A percentile compares a stretch with the other conserved stretches of the same genome.
These are phyloP conservation scores for Aspergillus sp. DNA, from an alignment of 2,329 filamentous ascomycete genomes.

Conservation along the genomic window DNA sequence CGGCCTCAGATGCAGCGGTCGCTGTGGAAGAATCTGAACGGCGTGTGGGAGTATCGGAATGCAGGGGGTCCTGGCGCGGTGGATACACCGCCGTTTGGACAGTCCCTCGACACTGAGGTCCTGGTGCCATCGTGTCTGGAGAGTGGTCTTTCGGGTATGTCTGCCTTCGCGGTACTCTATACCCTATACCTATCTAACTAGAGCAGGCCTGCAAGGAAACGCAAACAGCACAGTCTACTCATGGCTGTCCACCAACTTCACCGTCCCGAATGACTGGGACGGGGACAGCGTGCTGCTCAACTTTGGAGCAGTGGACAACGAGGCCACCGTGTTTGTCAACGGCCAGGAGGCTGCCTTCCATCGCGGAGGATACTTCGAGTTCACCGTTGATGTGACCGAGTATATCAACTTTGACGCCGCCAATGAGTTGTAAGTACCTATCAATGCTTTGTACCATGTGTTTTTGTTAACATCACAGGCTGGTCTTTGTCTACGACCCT, in stretches of 20 bases:
- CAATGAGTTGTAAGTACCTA: slow-evolving; percentile 55
- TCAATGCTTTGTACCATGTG: no score
- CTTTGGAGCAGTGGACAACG: slow-evolving; percentile 54
- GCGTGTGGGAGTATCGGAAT: slow-evolving; percentile 48
- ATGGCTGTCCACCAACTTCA: slow-evolving; percentile 52
- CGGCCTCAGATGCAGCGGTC: slow-evolving; percentile 47
- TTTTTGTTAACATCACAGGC: slow-evolving; percentile 43
- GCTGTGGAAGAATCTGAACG: slow-evolving; percentile 53
- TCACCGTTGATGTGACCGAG: slow-evolving; percentile 60
- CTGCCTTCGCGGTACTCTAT: no score
- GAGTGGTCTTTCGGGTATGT: slow-evolving; percentile 51
- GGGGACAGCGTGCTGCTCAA: slow-evolving; percentile 46
- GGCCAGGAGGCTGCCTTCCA: slow-evolving; percentile 54
- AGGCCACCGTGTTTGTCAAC: slow-evolving; percentile 59
- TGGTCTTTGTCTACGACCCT: slow-evolving; percentile 67
- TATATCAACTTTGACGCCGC: slow-evolving; percentile 40
- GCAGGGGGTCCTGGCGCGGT: slow-evolving; percentile 41
- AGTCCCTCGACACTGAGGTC: slow-evolving; percentile 45
- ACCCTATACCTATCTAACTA: no score
- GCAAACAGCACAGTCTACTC: slow-evolving; percentile 35
- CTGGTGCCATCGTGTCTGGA: slow-evolving; percentile 57
- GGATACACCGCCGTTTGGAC: slow-evolving; percentile 46
- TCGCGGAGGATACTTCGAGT: slow-evolving; percentile 62
- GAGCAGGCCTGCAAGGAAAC: slow-evolving; percentile 35
- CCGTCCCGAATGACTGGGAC: slow-evolving; percentile 46